Base-by-base conservation (phyloP, 1,139 yeast species). In the Taiozyma sp. region DNA sequence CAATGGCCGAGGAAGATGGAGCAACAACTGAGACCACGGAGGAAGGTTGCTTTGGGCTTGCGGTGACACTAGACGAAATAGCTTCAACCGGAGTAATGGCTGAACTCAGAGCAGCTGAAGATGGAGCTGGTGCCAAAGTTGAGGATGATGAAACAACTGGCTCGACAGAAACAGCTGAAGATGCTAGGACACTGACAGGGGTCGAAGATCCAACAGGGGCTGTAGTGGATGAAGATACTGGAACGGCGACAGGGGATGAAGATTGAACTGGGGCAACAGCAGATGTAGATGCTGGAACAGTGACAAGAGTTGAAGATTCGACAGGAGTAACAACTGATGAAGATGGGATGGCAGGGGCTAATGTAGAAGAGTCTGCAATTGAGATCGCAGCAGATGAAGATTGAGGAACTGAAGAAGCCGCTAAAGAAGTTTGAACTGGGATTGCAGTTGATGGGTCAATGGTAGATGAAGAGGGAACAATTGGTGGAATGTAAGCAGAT, bases 131-230 rank as follows among this genome's bases (percentile, higher is more conserved):
- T 13, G 34, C 41, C 42, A 41, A 43, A 19, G 29, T 42, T 10
- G 42, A 16, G 37, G 45, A 37, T 10, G 41, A 10, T 21, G 8
- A 10, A 21, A 37, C 41, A 21, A 21, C 26, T 14, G 45, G 19
- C 28, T 32, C 49, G 21, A 34, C 34, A 30, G 39, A 28, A 34
- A 39, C 35, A n/a, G 49, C 28, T 41, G 44, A n/a, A 42, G 52
- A 35, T 29, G 43, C 40, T 10, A 46, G 28, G 11, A 9, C 32
- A 35, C 43, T 35, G 28, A 11, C 24, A 22, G 40, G 22, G 13
- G 44, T 13, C 28, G 44, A 9, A 32, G 40, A 39, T 28, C 40
- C 45, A 35, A 34, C 22, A 41, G 47, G 41, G 21, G 47, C 28
- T 45, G 45, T 5, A 13, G 13, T 6, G 16, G 41, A 34, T n/a